These are phyloP conservation scores for Paramecium primaurelia DNA, from an alignment of 73 alveolate species.

Conservation along the genomic window DNA sequence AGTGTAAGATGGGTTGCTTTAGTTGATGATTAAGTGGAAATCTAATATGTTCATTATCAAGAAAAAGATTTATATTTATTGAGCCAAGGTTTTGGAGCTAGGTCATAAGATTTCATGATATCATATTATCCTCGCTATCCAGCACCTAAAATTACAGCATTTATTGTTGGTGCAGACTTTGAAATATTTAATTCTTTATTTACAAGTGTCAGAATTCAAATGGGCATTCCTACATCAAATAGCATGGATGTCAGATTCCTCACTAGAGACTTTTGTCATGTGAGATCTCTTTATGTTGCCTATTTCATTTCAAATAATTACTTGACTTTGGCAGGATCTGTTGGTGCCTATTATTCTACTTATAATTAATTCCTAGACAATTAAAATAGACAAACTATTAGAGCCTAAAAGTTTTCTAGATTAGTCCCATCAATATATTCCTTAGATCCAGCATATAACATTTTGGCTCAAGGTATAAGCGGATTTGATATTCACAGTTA, in stretches of 20 bases:
- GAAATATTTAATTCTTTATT: background rate
- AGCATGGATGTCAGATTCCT: background rate
- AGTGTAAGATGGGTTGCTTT: conserved; percentile 30
- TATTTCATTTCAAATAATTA: background rate
- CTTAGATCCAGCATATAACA: background rate
- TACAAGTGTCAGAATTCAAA: background rate
- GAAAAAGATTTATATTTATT: background rate
- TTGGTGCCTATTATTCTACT: background rate
- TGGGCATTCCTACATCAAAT: background rate
- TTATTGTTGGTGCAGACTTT: conserved; percentile 23
- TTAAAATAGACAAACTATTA: background rate
- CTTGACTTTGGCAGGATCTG: background rate
- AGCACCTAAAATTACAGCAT: conserved; percentile 38
- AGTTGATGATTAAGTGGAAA: background rate
- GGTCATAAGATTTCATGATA: conserved; percentile 7
- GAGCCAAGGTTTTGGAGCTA: conserved; percentile 18
- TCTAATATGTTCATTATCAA: conserved; percentile 28
- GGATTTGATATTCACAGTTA: conserved; percentile 4
- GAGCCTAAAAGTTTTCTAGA: background rate
- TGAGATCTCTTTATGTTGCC: background rate
- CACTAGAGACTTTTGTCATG: conserved; percentile 26
- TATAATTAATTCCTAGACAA: background rate
- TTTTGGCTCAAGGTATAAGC: conserved; percentile 24
- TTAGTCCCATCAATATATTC: background rate
- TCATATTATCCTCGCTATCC: background rate